Evolutionary conservation across 2,329 filamentous ascomycete genomes (phyloP), one percentile per base, ranked within the genome.

Genomic region (Talaromyces sp.): DNA sequence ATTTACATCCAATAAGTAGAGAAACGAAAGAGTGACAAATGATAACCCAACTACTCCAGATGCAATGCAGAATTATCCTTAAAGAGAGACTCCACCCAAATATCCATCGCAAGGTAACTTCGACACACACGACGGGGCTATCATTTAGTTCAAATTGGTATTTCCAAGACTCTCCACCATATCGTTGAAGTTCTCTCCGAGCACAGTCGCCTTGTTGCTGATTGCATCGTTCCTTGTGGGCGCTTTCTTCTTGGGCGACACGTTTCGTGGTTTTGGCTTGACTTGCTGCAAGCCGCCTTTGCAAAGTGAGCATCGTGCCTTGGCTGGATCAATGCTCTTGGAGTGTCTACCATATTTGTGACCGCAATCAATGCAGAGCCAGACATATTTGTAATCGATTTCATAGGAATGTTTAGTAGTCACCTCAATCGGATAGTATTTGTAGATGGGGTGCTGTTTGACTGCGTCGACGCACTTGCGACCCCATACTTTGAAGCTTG

Each of bases 331-430:
- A 67, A 98, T 90, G 72, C 90, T 95, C 76, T 89, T 91, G 16
- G 88, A 92, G 75, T 98, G 93, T 4, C 93, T 82, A 71, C 92
- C 90, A 74, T 90, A 96, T 72, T 90, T 88, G 35, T 83, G 77
- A 0, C 80, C 83, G 72, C 95, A 98, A 2, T 71, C 74, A 4
- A 74, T 78, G 73, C 93, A 98, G 46, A 84, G 80, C 93, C 95
- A 98, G 21, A 93, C 78, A 72, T 93, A 99, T 78, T 93, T 96
- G 79, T 91, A 96, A 68, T 93, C 89, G 70, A 98, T 98, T 57
- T 88, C 84, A 74, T 97, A 99, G 35, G 81, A 84, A 76, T 99
- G 93, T 72, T 91, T 96, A 0, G 93, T 97, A 1, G 92, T 96
- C 21, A 98, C 91, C 37, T 88, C 78, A 48, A 97, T 78, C 2